Evolutionary conservation across 169 alveolate genomes (phyloP).

Genomic region (Perkinsus olseni): DNA sequence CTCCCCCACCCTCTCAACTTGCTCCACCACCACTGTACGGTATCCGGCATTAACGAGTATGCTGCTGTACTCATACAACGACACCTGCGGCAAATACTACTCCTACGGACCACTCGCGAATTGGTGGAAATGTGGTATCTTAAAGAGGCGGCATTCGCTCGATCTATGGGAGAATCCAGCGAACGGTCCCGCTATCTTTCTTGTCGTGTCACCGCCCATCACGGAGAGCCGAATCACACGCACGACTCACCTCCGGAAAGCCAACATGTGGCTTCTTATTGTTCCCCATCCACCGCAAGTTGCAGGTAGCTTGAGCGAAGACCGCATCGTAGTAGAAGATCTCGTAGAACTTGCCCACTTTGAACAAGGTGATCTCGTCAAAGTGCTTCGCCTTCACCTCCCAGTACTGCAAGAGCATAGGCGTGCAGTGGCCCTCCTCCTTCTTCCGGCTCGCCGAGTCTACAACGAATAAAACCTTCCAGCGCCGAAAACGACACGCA

Average conservation of each 20-base stretch:
- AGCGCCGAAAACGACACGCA: neutral
- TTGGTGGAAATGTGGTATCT: too few relatives aligned
- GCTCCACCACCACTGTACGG: conserved; percentile 96
- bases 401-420: conserved; percentile 98
- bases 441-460: neutral
- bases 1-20: conserved; percentile 94
- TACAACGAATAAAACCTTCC: neutral
- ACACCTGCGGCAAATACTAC: neutral
- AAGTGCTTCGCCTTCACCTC: conserved; percentile 81
- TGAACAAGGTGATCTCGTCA: conserved; percentile 91
- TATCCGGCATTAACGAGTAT: conserved; percentile 82
- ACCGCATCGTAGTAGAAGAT: conserved; percentile 89
- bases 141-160: too few relatives aligned
- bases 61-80: neutral
- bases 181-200: neutral
- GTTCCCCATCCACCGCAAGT: conserved; percentile 96
- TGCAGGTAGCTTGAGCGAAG: conserved; percentile 80
- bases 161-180: too few relatives aligned
- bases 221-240: neutral
- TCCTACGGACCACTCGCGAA: too few relatives aligned
- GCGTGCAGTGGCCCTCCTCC: conserved; percentile 70
- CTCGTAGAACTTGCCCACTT: conserved; percentile 92
- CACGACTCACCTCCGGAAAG: conserved; percentile 81
- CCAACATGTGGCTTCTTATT: conserved; percentile 96
- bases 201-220: neutral